Base-by-base conservation (phyloP, 2,329 filamentous ascomycete genomes). In the Leptographium lundbergii region DNA sequence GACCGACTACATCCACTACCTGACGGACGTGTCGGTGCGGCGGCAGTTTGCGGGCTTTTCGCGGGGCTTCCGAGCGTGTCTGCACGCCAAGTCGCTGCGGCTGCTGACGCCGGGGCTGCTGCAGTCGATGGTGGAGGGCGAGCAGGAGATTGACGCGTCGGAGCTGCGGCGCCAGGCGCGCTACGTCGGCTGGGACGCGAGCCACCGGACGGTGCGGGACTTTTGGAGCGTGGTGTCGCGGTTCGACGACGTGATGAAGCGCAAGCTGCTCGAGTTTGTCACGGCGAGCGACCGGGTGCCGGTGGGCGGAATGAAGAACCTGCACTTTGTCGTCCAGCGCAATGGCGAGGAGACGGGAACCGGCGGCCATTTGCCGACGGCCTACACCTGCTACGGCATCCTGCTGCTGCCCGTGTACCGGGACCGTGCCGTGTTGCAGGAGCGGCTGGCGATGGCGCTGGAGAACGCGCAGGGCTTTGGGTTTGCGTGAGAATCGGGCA, bases 381-480 rank as follows among this genome's bases (percentile, higher is more conserved):
- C 89, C 62, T 87, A 91, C 67, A 99, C 94, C 0, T 99, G 94
- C 71, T 97, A 96, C 73, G 90, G 92, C 1, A 91, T 88, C 54
- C 73, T 99, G 53, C 73, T 95, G 63, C 71, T 99, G 62, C 94
- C 94, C 1, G 86, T 91, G 72, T 99, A 97, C 70, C 78, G 74
- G 58, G 82, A 81, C 47, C 82, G 77, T 67, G 84, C 87, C 61
- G 81, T 88, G 42, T 69, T 99, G 68, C 79, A 79, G 69, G 78
- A 86, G 72, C 89, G 91, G 67, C 72, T 99, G 67, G 79, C 77
- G n/a, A 84, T 95, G 77, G 94, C 94, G 57, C 76, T 99, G 68
- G 84, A 92, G 72, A 94, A 96, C 71, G 84, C 87, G 9, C 85
- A 88, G 67, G 92, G 94, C 0, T 97, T 97, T 74, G 94, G 92